Evolutionary conservation across 371 early-diverging fungal species (phyloP).

Genomic region (Catenaria anguillulae): DNA sequence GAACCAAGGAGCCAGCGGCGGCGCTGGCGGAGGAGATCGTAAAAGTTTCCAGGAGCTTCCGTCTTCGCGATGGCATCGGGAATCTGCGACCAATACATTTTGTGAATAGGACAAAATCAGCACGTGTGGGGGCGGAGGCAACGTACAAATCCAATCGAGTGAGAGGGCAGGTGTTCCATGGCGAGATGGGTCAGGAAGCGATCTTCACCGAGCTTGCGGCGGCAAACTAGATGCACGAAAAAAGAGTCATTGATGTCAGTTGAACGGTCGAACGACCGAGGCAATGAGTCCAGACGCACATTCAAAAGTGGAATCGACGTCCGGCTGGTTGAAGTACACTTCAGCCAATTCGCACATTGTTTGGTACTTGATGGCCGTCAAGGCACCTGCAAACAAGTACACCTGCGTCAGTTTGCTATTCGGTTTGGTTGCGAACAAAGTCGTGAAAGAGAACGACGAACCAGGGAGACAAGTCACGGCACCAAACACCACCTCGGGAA

Average conservation of each 20-base stretch:
- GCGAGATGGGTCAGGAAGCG: constrained; percentile 20
- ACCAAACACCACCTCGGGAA: constrained; percentile 19
- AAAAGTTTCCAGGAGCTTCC: constrained; percentile 8
- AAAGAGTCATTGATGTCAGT: no score
- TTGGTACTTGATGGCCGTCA: constrained; percentile 20
- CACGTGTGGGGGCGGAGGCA: no score
- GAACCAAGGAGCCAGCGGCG: constrained; percentile 13
- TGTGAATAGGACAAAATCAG: no score
- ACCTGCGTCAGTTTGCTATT: no score
- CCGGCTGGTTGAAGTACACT: constrained; percentile 20
- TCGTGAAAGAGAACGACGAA: no score
- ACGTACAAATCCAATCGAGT: constrained; percentile 7
- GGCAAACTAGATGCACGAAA: no score
- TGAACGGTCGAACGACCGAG: no score
- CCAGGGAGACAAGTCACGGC: constrained; percentile 25
- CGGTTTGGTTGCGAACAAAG: no score
- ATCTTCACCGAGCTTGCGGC: constrained; percentile 19
- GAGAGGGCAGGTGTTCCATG: constrained; percentile 7
- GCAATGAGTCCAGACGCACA: no score
- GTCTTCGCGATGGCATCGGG: constrained; percentile 5
- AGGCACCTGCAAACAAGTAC: no score
- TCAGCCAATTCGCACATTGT: constrained; percentile 14
- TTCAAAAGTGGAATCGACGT: constrained; percentile 9
- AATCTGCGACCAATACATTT: no score
- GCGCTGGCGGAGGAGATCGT: constrained; percentile 6